Base-by-base conservation (phyloP, 1,139 yeast species). In the Suzukiozyma palmioleophila region DNA sequence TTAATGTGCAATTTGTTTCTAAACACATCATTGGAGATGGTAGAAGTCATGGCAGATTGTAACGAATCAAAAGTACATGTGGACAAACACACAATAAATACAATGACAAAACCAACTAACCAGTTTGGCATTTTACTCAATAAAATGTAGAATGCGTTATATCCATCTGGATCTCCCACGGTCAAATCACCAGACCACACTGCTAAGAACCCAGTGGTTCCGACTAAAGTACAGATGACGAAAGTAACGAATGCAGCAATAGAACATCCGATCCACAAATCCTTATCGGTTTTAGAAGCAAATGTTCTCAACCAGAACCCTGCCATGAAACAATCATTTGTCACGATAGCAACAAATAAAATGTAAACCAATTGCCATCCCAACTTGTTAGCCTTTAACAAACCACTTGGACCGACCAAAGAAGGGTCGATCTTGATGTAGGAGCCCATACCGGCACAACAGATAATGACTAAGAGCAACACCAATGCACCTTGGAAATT, bases 241-340 rank as follows among this genome's bases (percentile, higher is more conserved):
- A 84, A 77, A 33, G 81, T 69, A 28, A 84, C 74, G 43, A 84
- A 56, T 0, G 92, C 75, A 1, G 96, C 95, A 44, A 89, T 64
- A 2, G 81, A 68, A 40, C 90, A 79, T 16, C 95, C 95, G 50
- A 86, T 75, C 60, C 76, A 63, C 52, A 90, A 71, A 54, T 89
- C 96, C 51, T 71, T 79, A 60, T 88, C 79, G 9, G 89, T 67
- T 46, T 79, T 77, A 12, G 96, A 83, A 3, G 97, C 96, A 68
- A 90, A 90, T 0, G 97, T 85, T 55, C 97, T 74, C 48, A 90
- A 67, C 97, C 97, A 90, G 59, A 89, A 89, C 0, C 96, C 96
- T 27, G 95, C 79, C 75, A 90, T 69, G 60, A 90, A 89, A 54
- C 90, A 80, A 56, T 88, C 96, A 53, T 90, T 90, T 32, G 97